These are phyloP conservation scores for Allium sativum DNA, from an alignment of 106 monocot species.

Conservation along the genomic window DNA sequence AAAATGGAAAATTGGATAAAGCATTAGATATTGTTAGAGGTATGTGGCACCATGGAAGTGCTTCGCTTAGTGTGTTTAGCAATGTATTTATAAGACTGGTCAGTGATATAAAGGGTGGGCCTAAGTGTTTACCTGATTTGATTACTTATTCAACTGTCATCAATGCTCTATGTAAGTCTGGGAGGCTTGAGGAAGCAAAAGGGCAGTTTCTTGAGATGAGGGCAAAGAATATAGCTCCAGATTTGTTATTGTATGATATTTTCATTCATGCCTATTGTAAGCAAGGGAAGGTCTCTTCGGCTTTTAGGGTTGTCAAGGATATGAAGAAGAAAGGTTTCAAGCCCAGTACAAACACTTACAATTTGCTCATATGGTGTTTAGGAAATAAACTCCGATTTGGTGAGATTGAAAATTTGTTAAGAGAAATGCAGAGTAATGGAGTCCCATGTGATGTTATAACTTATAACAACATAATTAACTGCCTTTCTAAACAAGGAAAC, in stretches of 20 bases:
- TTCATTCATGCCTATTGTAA: conserved; percentile 69
- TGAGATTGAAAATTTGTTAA: conserved; percentile 52
- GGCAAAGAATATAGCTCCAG: conserved; percentile 48
- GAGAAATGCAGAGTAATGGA: conserved; percentile 66
- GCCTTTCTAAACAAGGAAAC: conserved; percentile 48
- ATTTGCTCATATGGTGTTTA: conserved; percentile 70
- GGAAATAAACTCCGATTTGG: conserved; percentile 30
- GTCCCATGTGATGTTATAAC: conserved; percentile 42
- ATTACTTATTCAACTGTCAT: conserved; percentile 79
- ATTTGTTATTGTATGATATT: conserved; percentile 59
- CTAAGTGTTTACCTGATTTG: conserved; percentile 65
- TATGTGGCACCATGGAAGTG: conserved; percentile 90
- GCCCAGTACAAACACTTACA: conserved; percentile 68
- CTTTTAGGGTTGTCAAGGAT: conserved; percentile 76
- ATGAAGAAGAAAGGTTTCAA: conserved; percentile 73
- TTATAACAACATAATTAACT: conserved; percentile 58
- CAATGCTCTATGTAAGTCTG: conserved; percentile 56
- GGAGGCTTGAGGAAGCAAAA: conserved; percentile 80
- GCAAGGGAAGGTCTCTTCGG: conserved; percentile 65
- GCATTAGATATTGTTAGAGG: conserved; percentile 72
- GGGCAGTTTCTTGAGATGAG: conserved; percentile 73
- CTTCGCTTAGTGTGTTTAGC: conserved; percentile 64
- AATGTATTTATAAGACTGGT: conserved; percentile 63
- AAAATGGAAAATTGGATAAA: conserved; percentile 66
- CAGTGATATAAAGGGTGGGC: conserved; percentile 19